A percentile compares a stretch with the other conserved stretches of the same genome.
These are phyloP conservation scores for Coniochaeta pulveracea DNA, from an alignment of 2,329 filamentous ascomycete species.

Conservation along the genomic window DNA sequence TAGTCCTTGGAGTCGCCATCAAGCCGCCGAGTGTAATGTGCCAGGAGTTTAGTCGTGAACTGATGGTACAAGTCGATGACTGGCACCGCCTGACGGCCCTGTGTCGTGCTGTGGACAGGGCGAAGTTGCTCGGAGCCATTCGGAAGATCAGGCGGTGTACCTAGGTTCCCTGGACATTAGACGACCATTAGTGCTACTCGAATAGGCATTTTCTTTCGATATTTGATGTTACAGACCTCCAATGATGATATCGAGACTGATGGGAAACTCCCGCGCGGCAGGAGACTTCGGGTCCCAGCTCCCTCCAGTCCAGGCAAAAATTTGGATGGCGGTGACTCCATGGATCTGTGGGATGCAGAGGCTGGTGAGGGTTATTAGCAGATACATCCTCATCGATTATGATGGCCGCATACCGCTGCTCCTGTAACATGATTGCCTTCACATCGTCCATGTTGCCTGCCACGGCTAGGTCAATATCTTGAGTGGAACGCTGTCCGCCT, in stretches of 20 bases:
- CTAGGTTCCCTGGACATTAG: constrained; percentile 7
- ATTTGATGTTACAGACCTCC: constrained; percentile 2
- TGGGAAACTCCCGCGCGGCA: constrained; percentile 1
- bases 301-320: constrained; percentile 9
- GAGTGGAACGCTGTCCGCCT: constrained; percentile 5
- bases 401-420: constrained; percentile 5
- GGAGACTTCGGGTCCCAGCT: constrained; percentile 5
- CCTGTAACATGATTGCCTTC: constrained; percentile 3
- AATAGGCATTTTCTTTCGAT: neutral
- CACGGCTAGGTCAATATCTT: constrained; percentile 9
- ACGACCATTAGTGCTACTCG: neutral
- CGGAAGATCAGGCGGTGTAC: constrained; percentile 7
- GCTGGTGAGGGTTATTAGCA: constrained; percentile 1
- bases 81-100: constrained; percentile 4
- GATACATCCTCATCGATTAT: neutral
- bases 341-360: constrained; percentile 8
- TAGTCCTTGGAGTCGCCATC: constrained; percentile 6
- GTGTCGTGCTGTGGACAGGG: constrained; percentile 5
- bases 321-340: constrained; percentile 7
- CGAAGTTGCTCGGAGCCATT: constrained; percentile 6
- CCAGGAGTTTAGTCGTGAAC: constrained; percentile 7
- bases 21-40: constrained; percentile 5
- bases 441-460: constrained; percentile 5
- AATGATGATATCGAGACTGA: constrained; percentile 9
- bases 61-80: constrained; percentile 8